phyloP scores from a whole-genome alignment of 345 rosid genomes.

The sweet orange (Citrus sinensis) region DNA sequence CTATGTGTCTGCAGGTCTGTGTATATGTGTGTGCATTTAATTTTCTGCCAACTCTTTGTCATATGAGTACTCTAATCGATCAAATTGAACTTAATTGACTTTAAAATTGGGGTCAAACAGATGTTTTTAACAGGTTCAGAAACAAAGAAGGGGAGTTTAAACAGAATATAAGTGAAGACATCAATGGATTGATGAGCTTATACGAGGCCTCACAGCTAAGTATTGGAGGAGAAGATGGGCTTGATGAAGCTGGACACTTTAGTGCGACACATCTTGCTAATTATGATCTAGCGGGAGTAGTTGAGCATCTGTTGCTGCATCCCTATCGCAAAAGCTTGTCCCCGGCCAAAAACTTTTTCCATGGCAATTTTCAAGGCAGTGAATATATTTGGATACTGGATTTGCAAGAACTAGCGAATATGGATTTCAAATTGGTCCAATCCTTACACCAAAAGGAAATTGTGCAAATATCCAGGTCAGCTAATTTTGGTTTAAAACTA shows the following conservation, averaged over 20 bases:
- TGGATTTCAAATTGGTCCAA: constrained; percentile 31
- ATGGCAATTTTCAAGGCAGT: not conserved
- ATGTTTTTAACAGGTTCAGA: constrained; percentile 27
- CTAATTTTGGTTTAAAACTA: not conserved
- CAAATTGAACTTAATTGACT: not conserved
- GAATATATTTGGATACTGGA: constrained; percentile 26
- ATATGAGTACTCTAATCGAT: too few relatives aligned
- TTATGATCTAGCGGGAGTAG: not conserved
- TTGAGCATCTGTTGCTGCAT: constrained; percentile 16
- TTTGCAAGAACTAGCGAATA: constrained; percentile 32
- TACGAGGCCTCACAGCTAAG: constrained; percentile 57
- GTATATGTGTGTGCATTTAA: not conserved
- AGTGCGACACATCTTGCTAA: constrained; percentile 23
- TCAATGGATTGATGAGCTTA: constrained; percentile 35
- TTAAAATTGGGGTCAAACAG: constrained; percentile 16
- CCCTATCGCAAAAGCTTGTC: constrained; percentile 42
- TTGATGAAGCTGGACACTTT: constrained; percentile 31
- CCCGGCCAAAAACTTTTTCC: constrained; percentile 24
- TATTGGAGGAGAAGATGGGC: constrained; percentile 43
- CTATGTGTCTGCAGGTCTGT: constrained; percentile 25
- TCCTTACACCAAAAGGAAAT: constrained; percentile 34
- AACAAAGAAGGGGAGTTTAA: constrained; percentile 24
- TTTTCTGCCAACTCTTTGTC: too few relatives aligned
- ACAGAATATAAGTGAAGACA: constrained; percentile 14
- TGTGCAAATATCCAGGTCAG: constrained; percentile 21